Evolutionary conservation across 257 asterid genomes (phyloP).

Genomic region (Solanum corneliomulleri): DNA sequence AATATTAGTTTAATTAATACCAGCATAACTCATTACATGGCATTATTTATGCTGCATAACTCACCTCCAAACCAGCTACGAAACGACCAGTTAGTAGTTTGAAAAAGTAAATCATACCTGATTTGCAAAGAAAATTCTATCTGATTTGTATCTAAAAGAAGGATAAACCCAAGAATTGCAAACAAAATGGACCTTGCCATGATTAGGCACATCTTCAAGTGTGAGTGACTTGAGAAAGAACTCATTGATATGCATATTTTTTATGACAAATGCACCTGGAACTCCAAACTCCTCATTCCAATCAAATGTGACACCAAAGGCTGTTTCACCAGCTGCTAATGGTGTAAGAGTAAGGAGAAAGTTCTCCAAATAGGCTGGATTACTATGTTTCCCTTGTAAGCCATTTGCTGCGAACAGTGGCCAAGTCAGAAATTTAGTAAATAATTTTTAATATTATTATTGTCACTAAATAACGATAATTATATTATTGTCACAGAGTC

Average conservation of each 20-base stretch:
- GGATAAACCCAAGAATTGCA: conserved; percentile 35
- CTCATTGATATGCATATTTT: conserved; percentile 14
- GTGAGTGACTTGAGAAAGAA: conserved; percentile 28
- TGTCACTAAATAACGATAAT: background rate
- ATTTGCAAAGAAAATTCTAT: conserved; percentile 23
- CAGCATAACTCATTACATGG: background rate
- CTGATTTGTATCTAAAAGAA: conserved; percentile 4
- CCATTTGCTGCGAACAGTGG: background rate
- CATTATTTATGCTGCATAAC: background rate
- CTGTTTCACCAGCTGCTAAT: conserved; percentile 13
- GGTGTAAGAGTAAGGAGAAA: background rate
- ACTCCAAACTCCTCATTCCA: conserved; percentile 14
- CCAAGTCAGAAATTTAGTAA: background rate
- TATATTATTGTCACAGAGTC: no score
- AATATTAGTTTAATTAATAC: no score
- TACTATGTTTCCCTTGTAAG: conserved; percentile 12
- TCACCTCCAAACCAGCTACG: background rate
- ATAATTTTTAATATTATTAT: no score
- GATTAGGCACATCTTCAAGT: conserved; percentile 14
- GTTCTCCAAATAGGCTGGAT: conserved; percentile 11
- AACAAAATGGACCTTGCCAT: conserved; percentile 7
- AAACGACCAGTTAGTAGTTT: background rate
- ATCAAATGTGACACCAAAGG: conserved; percentile 10
- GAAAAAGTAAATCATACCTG: conserved; percentile 7
- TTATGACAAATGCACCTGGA: conserved; percentile 24